Percentiles rank a stretch among this genome's conserved stretches.
These are phyloP conservation scores for Triticum urartu DNA, from an alignment of 176 grass and related monocot genomes.

Conservation along the genomic window DNA sequence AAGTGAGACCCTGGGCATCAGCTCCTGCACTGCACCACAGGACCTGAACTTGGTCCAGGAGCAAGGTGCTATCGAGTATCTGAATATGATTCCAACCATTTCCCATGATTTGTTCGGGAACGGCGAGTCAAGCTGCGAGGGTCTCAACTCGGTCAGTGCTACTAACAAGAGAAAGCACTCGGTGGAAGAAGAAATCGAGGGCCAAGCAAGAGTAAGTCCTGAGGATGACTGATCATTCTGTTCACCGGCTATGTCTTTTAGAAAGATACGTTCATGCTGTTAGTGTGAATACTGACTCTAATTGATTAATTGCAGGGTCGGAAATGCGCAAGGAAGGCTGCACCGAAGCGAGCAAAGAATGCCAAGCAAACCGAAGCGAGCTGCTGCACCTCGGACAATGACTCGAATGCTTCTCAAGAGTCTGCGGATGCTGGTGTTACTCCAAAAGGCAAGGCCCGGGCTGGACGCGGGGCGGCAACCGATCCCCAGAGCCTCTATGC, in stretches of 20 bases:
- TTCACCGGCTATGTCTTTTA: background rate
- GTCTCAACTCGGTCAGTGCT: background rate
- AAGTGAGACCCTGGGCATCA: conserved; percentile 35
- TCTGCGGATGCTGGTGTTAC: conserved; percentile 29
- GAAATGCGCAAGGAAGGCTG: conserved; percentile 36
- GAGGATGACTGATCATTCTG: conserved; percentile 9
- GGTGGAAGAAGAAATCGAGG: conserved; percentile 22
- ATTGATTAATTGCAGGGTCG: conserved; percentile 36
- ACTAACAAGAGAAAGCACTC: conserved; percentile 50
- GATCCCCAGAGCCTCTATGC: conserved; percentile 92
- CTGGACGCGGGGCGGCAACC: conserved; percentile 36
- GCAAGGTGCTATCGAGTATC: conserved; percentile 22
- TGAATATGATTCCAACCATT: conserved; percentile 19
- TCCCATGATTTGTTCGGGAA: background rate
- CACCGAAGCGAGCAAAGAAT: conserved; percentile 47
- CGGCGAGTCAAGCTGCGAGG: conserved; percentile 6
- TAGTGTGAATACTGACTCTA: background rate
- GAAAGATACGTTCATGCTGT: background rate
- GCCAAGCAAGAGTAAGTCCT: conserved; percentile 40
- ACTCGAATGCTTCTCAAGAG: conserved; percentile 63
- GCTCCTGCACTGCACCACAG: background rate
- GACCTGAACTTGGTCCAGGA: conserved; percentile 35
- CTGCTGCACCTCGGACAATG: conserved; percentile 59
- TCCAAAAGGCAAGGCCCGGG: conserved; percentile 45
- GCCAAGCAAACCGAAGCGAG: conserved; percentile 22